Conservation (phyloP, 2,329 filamentous ascomycete genomes). For the Sporothrix brunneoviolacea region DNA sequence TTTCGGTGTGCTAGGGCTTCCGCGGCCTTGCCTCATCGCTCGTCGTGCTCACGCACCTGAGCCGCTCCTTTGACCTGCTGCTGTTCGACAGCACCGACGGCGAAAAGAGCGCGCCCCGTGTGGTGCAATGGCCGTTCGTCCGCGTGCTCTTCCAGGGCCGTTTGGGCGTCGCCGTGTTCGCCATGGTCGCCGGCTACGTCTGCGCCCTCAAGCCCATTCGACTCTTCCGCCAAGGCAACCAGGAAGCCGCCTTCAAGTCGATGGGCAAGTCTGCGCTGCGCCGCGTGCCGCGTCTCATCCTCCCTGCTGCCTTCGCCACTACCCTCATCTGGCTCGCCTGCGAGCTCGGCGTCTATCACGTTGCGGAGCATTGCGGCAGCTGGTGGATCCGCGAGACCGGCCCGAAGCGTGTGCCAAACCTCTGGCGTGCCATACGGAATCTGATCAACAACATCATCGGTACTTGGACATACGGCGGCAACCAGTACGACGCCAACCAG, state of each 20-base stretch:
- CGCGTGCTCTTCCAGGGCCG: constrained; percentile 55
- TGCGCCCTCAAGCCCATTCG: constrained; percentile 56
- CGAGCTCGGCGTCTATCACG: constrained; percentile 50
- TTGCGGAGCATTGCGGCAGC: constrained; percentile 50
- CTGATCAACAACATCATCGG: constrained; percentile 39
- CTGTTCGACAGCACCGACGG: constrained; percentile 29
- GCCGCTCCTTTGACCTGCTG: constrained; percentile 38
- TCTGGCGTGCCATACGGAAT: constrained; percentile 35
- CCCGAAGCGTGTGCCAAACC: constrained; percentile 33
- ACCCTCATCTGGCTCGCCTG: constrained; percentile 45
- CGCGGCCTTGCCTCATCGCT: constrained; percentile 48
- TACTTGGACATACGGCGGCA: constrained; percentile 46
- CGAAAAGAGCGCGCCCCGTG: constrained; percentile 36
- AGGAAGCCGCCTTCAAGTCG: constrained; percentile 44
- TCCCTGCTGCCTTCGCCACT: constrained; percentile 51
- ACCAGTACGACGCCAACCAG: constrained; percentile 50
- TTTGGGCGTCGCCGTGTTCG: constrained; percentile 60
- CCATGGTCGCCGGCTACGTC: constrained; percentile 58
- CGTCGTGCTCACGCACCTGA: constrained; percentile 49
- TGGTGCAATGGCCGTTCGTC: constrained; percentile 53
- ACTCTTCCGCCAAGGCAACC: constrained; percentile 46
- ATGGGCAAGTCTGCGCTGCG: constrained; percentile 53
- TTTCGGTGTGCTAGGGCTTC: constrained; percentile 37
- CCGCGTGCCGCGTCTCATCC: constrained; percentile 49
- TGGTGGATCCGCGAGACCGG: constrained; percentile 51